Conservation (phyloP, 2,329 filamentous ascomycete species). For the Phyllosticta paracitricarpa region DNA sequence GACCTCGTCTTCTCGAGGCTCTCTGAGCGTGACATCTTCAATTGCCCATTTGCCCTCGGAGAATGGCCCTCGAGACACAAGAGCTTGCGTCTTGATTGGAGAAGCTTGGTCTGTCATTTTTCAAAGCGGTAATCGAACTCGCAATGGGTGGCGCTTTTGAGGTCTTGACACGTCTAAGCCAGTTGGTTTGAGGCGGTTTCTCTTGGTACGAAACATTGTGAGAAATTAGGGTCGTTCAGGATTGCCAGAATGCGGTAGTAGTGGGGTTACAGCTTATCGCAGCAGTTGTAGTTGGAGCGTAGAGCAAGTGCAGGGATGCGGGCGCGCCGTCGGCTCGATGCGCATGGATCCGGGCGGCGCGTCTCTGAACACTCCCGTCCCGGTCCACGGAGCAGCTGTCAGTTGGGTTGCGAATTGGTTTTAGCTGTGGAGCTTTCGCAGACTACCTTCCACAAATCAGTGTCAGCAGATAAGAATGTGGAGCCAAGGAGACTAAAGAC, state of each 20-base stretch:
- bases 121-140: background rate
- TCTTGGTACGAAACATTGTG: background rate
- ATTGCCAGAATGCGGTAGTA: background rate
- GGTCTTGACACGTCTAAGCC: background rate
- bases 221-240: background rate
- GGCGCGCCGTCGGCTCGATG: background rate
- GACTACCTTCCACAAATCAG: no score
- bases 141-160: background rate
- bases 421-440: no score
- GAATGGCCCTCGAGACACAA: slow-evolving; percentile 27
- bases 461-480: no score
- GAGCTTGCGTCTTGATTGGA: slow-evolving; percentile 16
- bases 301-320: background rate
- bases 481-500: background rate
- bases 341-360: background rate
- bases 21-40: slow-evolving; percentile 25
- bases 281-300: background rate
- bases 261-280: background rate
- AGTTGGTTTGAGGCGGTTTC: background rate
- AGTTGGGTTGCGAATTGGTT: no score
- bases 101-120: background rate
- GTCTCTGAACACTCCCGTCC: no score
- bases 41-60: slow-evolving; percentile 28
- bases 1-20: slow-evolving; percentile 34
- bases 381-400: no score